Conservation (phyloP, 192 early-diverging fungal genomes). For the Phlyctochytrium planicorne region DNA sequence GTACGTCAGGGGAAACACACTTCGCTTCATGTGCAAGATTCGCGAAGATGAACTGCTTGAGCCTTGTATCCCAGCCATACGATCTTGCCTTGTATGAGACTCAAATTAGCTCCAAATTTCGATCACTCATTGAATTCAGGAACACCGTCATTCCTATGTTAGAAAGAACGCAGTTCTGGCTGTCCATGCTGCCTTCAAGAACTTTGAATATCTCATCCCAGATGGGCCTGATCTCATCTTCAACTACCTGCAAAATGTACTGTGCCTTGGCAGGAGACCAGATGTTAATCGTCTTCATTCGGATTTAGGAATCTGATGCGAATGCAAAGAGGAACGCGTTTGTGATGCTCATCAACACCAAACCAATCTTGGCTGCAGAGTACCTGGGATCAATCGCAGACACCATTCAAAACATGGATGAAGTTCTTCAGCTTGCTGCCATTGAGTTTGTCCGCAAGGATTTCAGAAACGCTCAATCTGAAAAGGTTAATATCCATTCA, state of each 20-base stretch:
- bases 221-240: conserved; percentile 91
- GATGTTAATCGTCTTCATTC: not conserved
- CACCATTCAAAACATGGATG: conserved; percentile 81
- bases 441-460: conserved; percentile 96
- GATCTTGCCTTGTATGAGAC: conserved; percentile 73
- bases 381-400: conserved; percentile 75
- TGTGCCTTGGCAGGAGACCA: not conserved
- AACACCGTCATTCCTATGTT: conserved; percentile 97
- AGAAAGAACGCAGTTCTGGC: conserved; percentile 97
- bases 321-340: conserved; percentile 92
- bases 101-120: conserved; percentile 8
- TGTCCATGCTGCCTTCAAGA: conserved; percentile 84
- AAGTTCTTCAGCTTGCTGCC: conserved; percentile 87
- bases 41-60: conserved; percentile 93
- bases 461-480: conserved; percentile 71
- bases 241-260: conserved; percentile 43
- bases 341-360: conserved; percentile 83
- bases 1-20: conserved; percentile 90
- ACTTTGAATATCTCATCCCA: conserved; percentile 89
- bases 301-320: conserved; percentile 82
- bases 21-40: conserved; percentile 94
- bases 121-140: conserved; percentile 42
- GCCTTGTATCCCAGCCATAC: conserved; percentile 85
- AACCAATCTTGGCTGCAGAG: conserved; percentile 74
- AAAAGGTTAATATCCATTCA: conserved; percentile 68